Conservation (phyloP, 139 green algal species). For the Coelastrella sp. region DNA sequence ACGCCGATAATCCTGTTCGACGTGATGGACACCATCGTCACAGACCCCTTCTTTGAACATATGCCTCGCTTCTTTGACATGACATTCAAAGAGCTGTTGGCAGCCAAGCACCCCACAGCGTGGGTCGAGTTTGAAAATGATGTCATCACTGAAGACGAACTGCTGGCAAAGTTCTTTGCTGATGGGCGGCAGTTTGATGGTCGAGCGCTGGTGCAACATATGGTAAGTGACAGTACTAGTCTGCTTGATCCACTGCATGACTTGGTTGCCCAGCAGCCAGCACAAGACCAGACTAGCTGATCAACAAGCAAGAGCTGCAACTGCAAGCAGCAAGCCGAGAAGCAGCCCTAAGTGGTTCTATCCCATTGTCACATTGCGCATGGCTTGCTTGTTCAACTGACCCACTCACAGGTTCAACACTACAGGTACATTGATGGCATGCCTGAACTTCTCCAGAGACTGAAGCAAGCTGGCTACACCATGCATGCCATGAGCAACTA, state of each 20-base stretch:
- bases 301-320: too few relatives aligned
- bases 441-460: slow-evolving; percentile 70
- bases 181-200: slow-evolving; percentile 80
- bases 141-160: slow-evolving; percentile 74
- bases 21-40: slow-evolving; percentile 85
- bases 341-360: too few relatives aligned
- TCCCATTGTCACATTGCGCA: too few relatives aligned
- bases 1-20: slow-evolving; percentile 71
- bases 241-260: too few relatives aligned
- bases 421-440: slow-evolving; percentile 90
- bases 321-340: too few relatives aligned
- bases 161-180: slow-evolving; percentile 84
- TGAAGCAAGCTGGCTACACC: slow-evolving; percentile 67
- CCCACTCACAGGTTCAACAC: slow-evolving; percentile 36
- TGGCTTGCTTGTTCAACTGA: too few relatives aligned
- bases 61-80: slow-evolving; percentile 84
- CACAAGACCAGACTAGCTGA: too few relatives aligned
- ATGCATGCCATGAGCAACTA: slow-evolving; percentile 88
- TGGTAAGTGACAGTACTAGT: slow-evolving; percentile 54
- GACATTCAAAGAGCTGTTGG: slow-evolving; percentile 77
- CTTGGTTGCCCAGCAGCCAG: too few relatives aligned
- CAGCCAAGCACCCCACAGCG: slow-evolving; percentile 84
- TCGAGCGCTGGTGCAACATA: slow-evolving; percentile 63
- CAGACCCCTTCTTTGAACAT: slow-evolving; percentile 87
- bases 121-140: slow-evolving; percentile 91